Conservation (phyloP, 768 basidiomycete genomes). For the Mycena indigotica region DNA sequence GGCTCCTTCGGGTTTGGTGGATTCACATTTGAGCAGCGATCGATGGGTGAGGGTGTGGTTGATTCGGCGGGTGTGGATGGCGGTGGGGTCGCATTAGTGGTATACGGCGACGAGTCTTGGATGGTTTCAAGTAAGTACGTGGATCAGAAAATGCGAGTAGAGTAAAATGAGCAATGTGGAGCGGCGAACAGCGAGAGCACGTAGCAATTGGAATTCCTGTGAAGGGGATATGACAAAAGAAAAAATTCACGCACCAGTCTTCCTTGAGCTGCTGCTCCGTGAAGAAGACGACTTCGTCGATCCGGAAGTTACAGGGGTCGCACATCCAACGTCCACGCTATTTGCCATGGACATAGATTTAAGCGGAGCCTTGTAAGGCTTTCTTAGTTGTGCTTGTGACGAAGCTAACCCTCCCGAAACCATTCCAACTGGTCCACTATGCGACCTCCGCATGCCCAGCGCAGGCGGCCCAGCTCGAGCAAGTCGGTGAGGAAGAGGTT, state of each 20-base stretch:
- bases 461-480: slow-evolving; percentile 9
- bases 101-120: not conserved
- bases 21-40: not conserved
- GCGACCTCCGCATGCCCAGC: slow-evolving; percentile 19
- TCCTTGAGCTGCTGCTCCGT: not conserved
- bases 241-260: not conserved
- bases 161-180: not conserved
- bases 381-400: not conserved
- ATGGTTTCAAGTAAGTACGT: not conserved
- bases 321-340: not conserved
- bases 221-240: not conserved
- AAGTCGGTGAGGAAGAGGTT: slow-evolving; percentile 8
- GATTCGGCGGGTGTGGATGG: not conserved
- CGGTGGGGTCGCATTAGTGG: not conserved
- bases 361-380: not conserved
- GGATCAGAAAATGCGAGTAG: not conserved
- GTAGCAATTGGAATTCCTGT: not conserved
- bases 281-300: not conserved
- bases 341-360: not conserved
- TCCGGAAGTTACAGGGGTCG: not conserved
- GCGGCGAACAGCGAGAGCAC: not conserved
- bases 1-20: not conserved
- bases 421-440: slow-evolving; percentile 8
- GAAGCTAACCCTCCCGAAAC: not conserved
- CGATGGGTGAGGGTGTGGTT: not conserved